A percentile compares a stretch with the other conserved stretches of the same genome.
Evolutionary conservation across 352 stramenopile species (phyloP).

Genomic region (Pseudoperonospora humuli): DNA sequence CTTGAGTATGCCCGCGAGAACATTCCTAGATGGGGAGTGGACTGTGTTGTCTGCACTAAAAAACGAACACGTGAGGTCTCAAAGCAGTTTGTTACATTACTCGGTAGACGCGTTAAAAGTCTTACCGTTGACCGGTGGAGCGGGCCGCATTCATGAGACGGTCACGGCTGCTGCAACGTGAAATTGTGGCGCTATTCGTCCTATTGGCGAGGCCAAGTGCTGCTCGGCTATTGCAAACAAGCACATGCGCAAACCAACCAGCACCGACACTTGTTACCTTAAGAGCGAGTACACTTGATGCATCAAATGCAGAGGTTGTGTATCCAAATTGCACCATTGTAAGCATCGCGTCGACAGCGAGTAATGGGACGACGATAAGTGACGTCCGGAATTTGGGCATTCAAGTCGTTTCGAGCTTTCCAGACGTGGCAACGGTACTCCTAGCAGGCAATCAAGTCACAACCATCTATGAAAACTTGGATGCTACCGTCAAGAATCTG

Average conservation of each 20-base stretch:
- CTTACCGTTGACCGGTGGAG: constrained; percentile 1
- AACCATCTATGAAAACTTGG: constrained; percentile 21
- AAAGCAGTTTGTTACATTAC: too few species aligned
- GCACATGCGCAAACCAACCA: constrained; percentile 16
- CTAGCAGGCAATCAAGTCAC: constrained; percentile 24
- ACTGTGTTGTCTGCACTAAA: too few species aligned
- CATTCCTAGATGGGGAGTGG: too few species aligned
- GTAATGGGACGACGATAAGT: constrained; percentile 20
- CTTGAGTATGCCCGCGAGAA: too few species aligned
- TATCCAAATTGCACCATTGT: constrained; percentile 27
- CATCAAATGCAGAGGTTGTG: constrained; percentile 21
- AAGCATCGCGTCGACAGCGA: constrained; percentile 16
- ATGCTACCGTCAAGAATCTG: constrained; percentile 23
- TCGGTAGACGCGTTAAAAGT: constrained; percentile 6
- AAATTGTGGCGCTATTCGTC: constrained; percentile 7
- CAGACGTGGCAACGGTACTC: constrained; percentile 16
- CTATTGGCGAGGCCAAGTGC: not conserved
- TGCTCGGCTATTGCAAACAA: constrained; percentile 4
- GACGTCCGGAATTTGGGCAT: constrained; percentile 24
- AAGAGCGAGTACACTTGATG: constrained; percentile 4
- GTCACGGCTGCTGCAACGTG: constrained; percentile 5
- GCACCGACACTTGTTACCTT: constrained; percentile 21
- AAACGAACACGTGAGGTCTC: too few species aligned
- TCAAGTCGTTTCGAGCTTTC: constrained; percentile 24
- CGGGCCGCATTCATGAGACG: constrained; percentile 16